Evolutionary conservation across 306 rosid genomes (phyloP).

Genomic region (Sicyos edulis): DNA sequence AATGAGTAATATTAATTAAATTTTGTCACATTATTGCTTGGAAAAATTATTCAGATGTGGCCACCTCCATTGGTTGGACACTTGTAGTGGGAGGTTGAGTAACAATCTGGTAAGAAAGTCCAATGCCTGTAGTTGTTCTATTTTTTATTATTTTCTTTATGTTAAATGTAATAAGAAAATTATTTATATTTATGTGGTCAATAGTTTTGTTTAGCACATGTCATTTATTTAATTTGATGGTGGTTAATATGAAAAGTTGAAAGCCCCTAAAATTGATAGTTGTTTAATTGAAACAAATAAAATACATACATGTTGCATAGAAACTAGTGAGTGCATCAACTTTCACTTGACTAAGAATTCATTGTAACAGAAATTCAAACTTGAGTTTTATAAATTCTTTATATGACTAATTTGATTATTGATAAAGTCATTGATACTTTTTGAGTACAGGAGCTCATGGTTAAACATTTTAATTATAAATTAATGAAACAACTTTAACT

Average conservation of each 20-base stretch:
- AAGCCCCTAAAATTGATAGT: background rate
- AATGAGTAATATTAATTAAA: no score
- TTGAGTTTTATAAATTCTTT: background rate
- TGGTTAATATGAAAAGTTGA: no score
- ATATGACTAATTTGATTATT: background rate
- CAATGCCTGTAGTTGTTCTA: no score
- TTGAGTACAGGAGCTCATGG: background rate
- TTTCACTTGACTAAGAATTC: conserved; percentile 9
- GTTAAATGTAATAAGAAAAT: background rate
- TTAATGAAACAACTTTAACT: background rate
- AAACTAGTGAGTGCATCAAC: conserved; percentile 14
- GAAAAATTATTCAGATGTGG: no score
- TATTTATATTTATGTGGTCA: background rate
- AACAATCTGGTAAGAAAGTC: no score
- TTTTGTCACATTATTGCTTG: no score
- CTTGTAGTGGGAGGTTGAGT: no score
- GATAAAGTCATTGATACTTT: background rate
- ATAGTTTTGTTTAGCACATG: background rate
- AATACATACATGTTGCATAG: conserved; percentile 1
- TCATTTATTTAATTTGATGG: conserved; percentile 4
- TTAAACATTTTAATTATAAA: background rate
- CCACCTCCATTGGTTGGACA: no score
- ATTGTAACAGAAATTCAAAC: background rate
- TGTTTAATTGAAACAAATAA: background rate
- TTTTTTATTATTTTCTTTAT: background rate